These are phyloP conservation scores for Aspergillus quadricinctus DNA, from an alignment of 2,329 filamentous ascomycete species.

Conservation along the genomic window DNA sequence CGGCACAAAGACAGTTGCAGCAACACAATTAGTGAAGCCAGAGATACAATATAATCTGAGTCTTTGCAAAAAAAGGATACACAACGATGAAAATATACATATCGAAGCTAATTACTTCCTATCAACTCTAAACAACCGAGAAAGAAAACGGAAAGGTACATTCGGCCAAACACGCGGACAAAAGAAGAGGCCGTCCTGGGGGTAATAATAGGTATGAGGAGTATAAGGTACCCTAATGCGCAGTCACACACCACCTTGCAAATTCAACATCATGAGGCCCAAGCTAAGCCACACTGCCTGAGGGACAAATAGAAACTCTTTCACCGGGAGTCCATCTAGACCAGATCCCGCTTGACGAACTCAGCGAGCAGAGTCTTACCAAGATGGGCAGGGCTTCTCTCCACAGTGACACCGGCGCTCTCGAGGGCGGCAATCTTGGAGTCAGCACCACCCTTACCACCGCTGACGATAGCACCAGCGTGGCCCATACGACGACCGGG, in stretches of 20 bases:
- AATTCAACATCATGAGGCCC: not conserved
- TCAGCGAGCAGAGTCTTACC: slow-evolving; percentile 92
- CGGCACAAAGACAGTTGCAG: no score
- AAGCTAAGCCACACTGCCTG: not conserved
- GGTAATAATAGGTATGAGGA: not conserved
- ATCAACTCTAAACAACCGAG: slow-evolving; percentile 31
- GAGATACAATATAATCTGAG: not conserved
- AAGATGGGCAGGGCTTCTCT: slow-evolving; percentile 85
- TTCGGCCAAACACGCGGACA: slow-evolving; percentile 11
- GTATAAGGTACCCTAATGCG: slow-evolving; percentile 1
- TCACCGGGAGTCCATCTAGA: slow-evolving; percentile 53
- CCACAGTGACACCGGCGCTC: slow-evolving; percentile 88
- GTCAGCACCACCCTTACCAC: slow-evolving; percentile 95
- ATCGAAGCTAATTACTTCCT: slow-evolving; percentile 32
- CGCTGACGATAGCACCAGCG: slow-evolving; percentile 95
- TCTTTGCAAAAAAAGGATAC: not conserved
- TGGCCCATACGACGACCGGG: slow-evolving; percentile 97
- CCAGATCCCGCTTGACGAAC: slow-evolving; percentile 92
- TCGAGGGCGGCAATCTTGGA: slow-evolving; percentile 96
- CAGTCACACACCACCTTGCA: not conserved
- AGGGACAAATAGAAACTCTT: not conserved
- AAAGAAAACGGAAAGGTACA: slow-evolving; percentile 23
- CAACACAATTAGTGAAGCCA: not conserved
- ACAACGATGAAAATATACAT: slow-evolving; percentile 20
- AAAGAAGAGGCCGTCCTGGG: not conserved